These are phyloP conservation scores for Bryum argenteum DNA, from an alignment of 225 moss, liverwort and hornwort species.

Conservation along the genomic window DNA sequence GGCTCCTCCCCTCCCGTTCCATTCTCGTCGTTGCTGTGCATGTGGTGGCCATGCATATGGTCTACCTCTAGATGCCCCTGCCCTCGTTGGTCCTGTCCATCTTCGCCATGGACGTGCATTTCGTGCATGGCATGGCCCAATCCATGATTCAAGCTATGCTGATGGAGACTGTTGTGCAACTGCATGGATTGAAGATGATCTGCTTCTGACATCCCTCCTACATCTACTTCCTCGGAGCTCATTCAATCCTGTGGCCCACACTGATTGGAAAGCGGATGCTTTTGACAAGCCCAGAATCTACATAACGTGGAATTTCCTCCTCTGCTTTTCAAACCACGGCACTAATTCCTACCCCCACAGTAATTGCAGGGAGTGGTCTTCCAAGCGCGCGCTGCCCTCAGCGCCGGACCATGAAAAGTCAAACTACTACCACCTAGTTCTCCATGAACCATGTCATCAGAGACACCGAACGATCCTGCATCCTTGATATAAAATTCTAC, in stretches of 20 bases:
- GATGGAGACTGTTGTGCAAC: slow-evolving; percentile 64
- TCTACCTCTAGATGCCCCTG: slow-evolving; percentile 58
- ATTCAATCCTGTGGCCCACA: background rate
- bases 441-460: slow-evolving; percentile 27
- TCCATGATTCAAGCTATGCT: slow-evolving; percentile 66
- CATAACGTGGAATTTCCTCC: background rate
- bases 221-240: slow-evolving; percentile 51
- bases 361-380: background rate
- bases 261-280: background rate
- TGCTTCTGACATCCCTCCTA: slow-evolving; percentile 83
- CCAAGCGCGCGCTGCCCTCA: slow-evolving; percentile 3
- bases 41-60: slow-evolving; percentile 58
- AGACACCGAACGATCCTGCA: slow-evolving; percentile 6
- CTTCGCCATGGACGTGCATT: slow-evolving; percentile 59
- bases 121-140: slow-evolving; percentile 71
- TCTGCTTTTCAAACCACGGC: too few species aligned
- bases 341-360: background rate
- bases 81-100: slow-evolving; percentile 62
- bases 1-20: slow-evolving; percentile 71
- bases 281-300: background rate
- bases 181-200: slow-evolving; percentile 85
- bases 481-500: background rate
- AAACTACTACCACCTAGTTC: slow-evolving; percentile 21
- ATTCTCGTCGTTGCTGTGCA: slow-evolving; percentile 67
- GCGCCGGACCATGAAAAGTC: slow-evolving; percentile 12